A percentile compares a stretch with the other conserved stretches of the same genome.
These are phyloP conservation scores for Pythium rhizo-oryzae DNA, from an alignment of 352 stramenopile genomes.

Conservation along the genomic window DNA sequence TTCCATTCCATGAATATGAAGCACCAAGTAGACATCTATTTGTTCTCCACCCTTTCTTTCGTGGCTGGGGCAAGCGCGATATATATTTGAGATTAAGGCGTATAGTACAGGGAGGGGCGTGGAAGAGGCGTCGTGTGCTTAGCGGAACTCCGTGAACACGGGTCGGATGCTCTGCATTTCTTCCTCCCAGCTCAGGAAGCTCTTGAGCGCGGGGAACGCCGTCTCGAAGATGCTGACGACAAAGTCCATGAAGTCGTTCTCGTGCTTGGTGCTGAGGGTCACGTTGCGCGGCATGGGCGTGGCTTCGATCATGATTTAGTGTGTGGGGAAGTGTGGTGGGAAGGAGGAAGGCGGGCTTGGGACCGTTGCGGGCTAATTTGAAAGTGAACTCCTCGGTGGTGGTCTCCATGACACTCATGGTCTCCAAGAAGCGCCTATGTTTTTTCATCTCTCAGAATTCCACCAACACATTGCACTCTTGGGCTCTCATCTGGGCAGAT, in stretches of 20 bases:
- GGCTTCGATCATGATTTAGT: not conserved
- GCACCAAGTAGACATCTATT: not conserved
- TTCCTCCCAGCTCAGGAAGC: conserved; percentile 9
- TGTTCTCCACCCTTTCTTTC: not conserved
- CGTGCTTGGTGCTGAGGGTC: not conserved
- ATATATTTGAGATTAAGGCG: too few species aligned
- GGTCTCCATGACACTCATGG: too few species aligned
- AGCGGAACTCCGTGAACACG: not conserved
- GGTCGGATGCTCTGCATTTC: not conserved
- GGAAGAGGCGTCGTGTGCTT: not conserved
- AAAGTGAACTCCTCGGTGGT: not conserved
- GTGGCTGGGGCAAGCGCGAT: too few species aligned
- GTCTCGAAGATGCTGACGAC: not conserved
- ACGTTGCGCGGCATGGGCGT: not conserved
- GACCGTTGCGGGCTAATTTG: not conserved
- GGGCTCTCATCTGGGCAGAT: too few species aligned
- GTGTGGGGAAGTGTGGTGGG: not conserved
- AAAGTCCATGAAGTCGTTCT: not conserved
- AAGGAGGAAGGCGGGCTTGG: too few species aligned
- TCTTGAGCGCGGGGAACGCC: conserved; percentile 6
- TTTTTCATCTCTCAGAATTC: too few species aligned
- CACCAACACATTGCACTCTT: too few species aligned
- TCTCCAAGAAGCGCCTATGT: too few species aligned
- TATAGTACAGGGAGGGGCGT: too few species aligned
- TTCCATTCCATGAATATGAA: not conserved